phyloP scores from a whole-genome alignment of 306 rosid species.

The Prinsepia uniflora region DNA sequence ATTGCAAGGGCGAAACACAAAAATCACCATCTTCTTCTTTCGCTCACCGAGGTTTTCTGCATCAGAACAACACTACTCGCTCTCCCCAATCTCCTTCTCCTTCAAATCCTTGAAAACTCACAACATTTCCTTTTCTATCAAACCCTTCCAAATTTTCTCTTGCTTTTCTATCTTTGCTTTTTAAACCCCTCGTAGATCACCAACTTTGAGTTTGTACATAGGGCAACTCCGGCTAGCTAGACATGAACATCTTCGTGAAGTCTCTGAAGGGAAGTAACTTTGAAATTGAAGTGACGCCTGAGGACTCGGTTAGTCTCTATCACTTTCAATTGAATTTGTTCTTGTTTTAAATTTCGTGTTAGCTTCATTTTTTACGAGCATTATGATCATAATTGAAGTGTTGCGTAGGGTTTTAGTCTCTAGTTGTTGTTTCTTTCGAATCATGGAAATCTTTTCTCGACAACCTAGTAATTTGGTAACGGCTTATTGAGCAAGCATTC shows the following conservation, averaged over 20 bases:
- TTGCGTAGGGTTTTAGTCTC: slow-evolving; percentile 5
- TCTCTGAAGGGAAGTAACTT: slow-evolving; percentile 88
- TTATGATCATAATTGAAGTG: slow-evolving; percentile 13
- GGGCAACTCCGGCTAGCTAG: slow-evolving; percentile 33
- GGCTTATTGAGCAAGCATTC: neutral
- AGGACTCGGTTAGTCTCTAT: slow-evolving; percentile 49
- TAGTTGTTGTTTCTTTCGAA: neutral
- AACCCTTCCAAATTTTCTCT: too few relatives aligned
- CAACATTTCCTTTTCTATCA: too few relatives aligned
- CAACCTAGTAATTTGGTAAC: neutral
- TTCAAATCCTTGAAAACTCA: too few relatives aligned
- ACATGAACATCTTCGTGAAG: slow-evolving; percentile 86
- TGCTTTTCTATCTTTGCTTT: slow-evolving; percentile 16
- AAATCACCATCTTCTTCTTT: too few relatives aligned
- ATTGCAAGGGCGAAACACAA: too few relatives aligned
- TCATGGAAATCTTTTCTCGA: too few relatives aligned
- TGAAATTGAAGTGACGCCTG: slow-evolving; percentile 76
- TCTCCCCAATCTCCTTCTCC: too few relatives aligned
- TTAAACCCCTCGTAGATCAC: slow-evolving; percentile 36
- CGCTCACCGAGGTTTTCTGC: too few relatives aligned
- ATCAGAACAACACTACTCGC: too few relatives aligned
- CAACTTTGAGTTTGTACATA: slow-evolving; percentile 19
- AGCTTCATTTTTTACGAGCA: neutral
- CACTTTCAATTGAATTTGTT: neutral
- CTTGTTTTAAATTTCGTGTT: neutral